These are phyloP conservation scores for Sclerotinia trifoliorum DNA, from an alignment of 2,329 filamentous ascomycete genomes.

Conservation along the genomic window DNA sequence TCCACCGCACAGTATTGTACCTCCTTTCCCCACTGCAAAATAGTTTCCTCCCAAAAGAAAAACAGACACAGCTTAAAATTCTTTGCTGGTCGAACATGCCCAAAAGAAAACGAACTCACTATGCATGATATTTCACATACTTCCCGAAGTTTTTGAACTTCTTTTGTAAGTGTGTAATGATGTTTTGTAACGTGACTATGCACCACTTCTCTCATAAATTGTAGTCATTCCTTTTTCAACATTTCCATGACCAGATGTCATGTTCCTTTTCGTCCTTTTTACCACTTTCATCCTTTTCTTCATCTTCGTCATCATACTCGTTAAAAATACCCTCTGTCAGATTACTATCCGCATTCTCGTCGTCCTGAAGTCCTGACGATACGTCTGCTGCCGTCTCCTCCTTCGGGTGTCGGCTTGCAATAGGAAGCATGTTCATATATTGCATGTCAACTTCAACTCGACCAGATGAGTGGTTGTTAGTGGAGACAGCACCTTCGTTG, in stretches of 20 bases:
- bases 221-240: background rate
- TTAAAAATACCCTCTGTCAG: background rate
- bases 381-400: background rate
- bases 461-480: rapidly evolving
- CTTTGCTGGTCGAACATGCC: background rate
- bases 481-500: rapidly evolving
- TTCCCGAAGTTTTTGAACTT: background rate
- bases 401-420: background rate
- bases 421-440: background rate
- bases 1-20: rapidly evolving
- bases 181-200: background rate
- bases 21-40: background rate
- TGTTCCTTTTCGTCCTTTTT: background rate
- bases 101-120: no score
- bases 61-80: background rate
- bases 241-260: background rate
- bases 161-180: background rate
- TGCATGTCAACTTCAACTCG: no score
- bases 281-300: no score
- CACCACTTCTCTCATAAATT: background rate
- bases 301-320: no score
- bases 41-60: background rate
- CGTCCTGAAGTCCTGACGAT: rapidly evolving
- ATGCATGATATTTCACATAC: no score
- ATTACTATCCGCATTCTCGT: background rate